Evolutionary conservation across 768 basidiomycete genomes (phyloP).

Genomic region (Mrakia blollopis): DNA sequence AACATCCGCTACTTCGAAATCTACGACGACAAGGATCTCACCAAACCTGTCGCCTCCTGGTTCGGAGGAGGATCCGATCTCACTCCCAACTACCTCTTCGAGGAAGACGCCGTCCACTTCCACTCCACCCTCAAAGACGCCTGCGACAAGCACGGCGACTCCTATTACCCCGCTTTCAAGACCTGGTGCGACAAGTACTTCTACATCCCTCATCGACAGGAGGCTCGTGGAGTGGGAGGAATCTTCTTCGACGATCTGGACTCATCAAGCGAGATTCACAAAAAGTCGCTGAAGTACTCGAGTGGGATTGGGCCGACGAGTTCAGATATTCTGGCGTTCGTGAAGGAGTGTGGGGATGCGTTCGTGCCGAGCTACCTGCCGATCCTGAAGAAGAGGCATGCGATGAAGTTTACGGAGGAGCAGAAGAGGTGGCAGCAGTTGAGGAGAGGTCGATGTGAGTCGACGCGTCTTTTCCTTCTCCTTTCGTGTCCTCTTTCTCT

Average conservation of each 20-base stretch:
- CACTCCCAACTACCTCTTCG: constrained; percentile 87
- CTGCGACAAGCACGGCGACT: constrained; percentile 65
- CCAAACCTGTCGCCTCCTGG: constrained; percentile 76
- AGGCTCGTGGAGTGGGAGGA: constrained; percentile 85
- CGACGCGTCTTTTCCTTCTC: background rate
- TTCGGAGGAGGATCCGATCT: constrained; percentile 95
- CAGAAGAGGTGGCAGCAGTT: constrained; percentile 86
- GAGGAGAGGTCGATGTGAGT: constrained; percentile 43
- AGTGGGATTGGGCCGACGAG: constrained; percentile 45
- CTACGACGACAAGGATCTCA: constrained; percentile 31
- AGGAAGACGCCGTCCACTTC: constrained; percentile 81
- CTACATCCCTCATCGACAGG: constrained; percentile 77
- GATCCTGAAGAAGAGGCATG: constrained; percentile 60
- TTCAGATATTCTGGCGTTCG: constrained; percentile 72
- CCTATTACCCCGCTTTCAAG: constrained; percentile 75
- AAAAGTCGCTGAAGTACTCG: constrained; percentile 36
- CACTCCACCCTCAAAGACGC: constrained; percentile 70
- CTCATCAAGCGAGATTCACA: constrained; percentile 50
- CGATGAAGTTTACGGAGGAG: constrained; percentile 50
- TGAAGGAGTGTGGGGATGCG: constrained; percentile 65
- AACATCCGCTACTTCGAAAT: constrained; percentile 96
- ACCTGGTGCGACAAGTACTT: constrained; percentile 99
- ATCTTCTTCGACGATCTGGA: constrained; percentile 92
- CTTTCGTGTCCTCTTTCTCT: background rate
- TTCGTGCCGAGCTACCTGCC: constrained; percentile 90